Base-by-base conservation (phyloP, 768 basidiomycete genomes). In the Boletus insuetus region DNA sequence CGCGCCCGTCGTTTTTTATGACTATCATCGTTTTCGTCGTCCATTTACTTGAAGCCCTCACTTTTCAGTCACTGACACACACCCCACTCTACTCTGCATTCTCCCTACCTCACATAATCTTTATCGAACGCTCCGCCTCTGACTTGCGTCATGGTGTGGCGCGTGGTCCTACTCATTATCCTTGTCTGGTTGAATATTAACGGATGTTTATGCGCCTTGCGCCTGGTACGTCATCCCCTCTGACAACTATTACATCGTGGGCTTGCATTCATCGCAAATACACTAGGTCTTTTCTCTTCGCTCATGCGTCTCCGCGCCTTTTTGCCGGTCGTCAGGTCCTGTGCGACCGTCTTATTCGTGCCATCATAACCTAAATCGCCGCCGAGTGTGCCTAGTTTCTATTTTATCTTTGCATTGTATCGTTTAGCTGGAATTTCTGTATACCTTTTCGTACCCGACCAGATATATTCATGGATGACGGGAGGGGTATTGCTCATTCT, bases 311-410 rank as follows among this genome's bases (percentile, higher is more conserved):
- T 35, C 34, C 14, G 1, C 34, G 14, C 34, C 38, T 39, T 39
- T 39, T 39, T 10, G 6, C 8, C 38, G 12, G 14, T 19, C n/a
- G 17, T 39, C 34, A 35, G 34, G 34, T 35, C 13, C 34, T 35
- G 34, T 35, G 34, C 12, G 34, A 35, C 17, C 26, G n/a, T 39
- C 14, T 32, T 51, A 35, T 45, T 24, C 26, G 38, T 40, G 20
- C 35, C 22, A 43, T 49, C 19, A 29, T 56, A 54, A 47, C 35
- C 24, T 68, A 55, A 40, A 48, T 26, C 49, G 44, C 31, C 26
- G 52, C 62, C 46, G 19, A 56, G 52, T 37, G 48, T 46, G 44
- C 37, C 35, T 65, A 62, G 53, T 58, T 39, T 55, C 53, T 57
- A 47, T n/a, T 52, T 42, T 54, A 46, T 54, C 22, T 20, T 49